These are phyloP conservation scores for Cryphonectria radicalis DNA, from an alignment of 2,329 filamentous ascomycete genomes.

Conservation along the genomic window DNA sequence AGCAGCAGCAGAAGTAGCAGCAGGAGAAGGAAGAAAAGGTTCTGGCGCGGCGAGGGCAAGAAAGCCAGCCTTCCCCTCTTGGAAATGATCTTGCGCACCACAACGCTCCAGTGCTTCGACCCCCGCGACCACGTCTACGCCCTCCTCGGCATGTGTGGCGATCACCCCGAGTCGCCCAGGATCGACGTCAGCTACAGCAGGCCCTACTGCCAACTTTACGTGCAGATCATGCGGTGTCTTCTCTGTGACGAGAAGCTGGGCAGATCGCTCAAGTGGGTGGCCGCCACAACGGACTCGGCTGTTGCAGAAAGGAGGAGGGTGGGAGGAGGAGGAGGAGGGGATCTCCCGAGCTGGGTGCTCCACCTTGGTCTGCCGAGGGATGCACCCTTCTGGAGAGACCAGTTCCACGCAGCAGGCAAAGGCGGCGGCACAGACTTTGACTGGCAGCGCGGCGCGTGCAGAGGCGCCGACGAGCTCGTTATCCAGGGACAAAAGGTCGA, in stretches of 20 bases:
- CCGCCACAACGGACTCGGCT: not conserved
- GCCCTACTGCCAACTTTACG: not conserved
- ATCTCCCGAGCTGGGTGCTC: not conserved
- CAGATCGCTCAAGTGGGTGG: not conserved
- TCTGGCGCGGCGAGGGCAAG: not conserved
- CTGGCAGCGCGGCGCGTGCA: not conserved
- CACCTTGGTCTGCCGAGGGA: not conserved
- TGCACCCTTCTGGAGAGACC: not conserved
- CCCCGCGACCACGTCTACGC: slow-evolving; percentile 31
- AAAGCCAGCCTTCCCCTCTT: not conserved
- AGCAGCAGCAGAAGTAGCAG: too few species aligned
- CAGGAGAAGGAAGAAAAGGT: not conserved
- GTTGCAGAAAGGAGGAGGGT: not conserved
- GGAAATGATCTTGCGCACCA: slow-evolving; percentile 27
- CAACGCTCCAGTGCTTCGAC: slow-evolving; percentile 24
- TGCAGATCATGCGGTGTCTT: not conserved
- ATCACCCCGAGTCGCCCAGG: not conserved
- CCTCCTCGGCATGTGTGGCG: slow-evolving; percentile 27
- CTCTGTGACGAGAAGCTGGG: not conserved
- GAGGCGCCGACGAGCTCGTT: not conserved
- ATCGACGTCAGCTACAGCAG: not conserved
- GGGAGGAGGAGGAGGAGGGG: too few species aligned
- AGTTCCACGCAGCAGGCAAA: not conserved
- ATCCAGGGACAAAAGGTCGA: not conserved
- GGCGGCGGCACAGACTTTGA: not conserved